Base-by-base conservation (phyloP, 805 yeast genomes). In the Jamesozyma lodderae region DNA sequence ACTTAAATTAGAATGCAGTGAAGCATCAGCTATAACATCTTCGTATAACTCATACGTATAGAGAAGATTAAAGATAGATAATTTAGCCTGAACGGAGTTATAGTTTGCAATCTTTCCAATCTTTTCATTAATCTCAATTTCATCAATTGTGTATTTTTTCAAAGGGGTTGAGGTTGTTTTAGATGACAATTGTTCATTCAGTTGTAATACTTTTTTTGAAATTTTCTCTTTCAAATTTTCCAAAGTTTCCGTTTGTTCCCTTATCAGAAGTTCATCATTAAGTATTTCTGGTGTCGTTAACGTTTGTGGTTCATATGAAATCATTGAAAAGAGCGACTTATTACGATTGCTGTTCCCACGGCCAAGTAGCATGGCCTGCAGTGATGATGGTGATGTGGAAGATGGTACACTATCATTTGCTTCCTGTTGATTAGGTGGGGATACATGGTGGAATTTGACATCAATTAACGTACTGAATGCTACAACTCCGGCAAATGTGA, bases 401-500 rank as follows among this genome's bases (percentile, higher is more conserved):
- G 34, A 21, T 17, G 16, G 19, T 4, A 14, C 14, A 7, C 11
- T 15, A 27, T 15, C 16, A 7, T 27, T 8, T 22, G 24, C 24
- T 22, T 10, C 10, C 24, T 22, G 24, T 7, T 8, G 10, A 22
- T 8, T 22, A 22, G 7, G 24, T 22, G 10, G 7, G 24, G 10
- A 7, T 22, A 8, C 10, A 10, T 7, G 24, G 24, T 22, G 24
- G n/a, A n/a, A n/a, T 13, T 30, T 22, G 5, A 53, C 25, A 6
- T 55, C 45, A 4, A 50, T 43, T 24, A 60, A 29, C 0, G 64
- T 53, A 23, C 61, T 48, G 45, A 59, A 62, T 1, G 63, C 49
- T 5, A 56, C 56, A 4, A 62, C 41, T 5, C 64, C 63, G 1
- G 58, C 56, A 20, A 65, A 47, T 2, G 64, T 55, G 1, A 63